Evolutionary conservation across 495 filamentous ascomycete species (phyloP).

Genomic region (Talaromyces trachyspermus): DNA sequence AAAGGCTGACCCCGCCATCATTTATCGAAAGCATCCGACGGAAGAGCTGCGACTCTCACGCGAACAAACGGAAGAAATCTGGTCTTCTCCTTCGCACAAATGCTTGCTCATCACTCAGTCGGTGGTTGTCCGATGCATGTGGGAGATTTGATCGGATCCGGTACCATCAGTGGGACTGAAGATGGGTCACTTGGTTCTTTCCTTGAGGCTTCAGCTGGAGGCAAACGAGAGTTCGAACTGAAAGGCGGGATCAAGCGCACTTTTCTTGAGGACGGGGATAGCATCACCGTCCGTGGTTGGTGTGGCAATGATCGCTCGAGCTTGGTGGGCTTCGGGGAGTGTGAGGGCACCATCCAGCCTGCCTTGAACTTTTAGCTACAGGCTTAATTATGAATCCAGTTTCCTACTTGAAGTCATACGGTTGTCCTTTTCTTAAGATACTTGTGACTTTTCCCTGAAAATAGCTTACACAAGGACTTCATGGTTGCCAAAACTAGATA

Average conservation of each 20-base stretch:
- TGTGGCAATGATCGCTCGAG: slow-evolving; percentile 50
- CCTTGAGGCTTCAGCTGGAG: slow-evolving; percentile 66
- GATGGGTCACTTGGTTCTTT: slow-evolving; percentile 59
- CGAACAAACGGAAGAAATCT: slow-evolving; percentile 62
- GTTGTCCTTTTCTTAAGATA: too few species aligned
- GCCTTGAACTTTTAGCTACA: slow-evolving; percentile 13
- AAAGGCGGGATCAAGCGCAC: slow-evolving; percentile 60
- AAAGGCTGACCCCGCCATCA: background rate
- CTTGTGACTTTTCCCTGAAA: too few species aligned
- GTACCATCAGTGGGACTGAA: slow-evolving; percentile 79
- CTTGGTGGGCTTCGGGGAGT: slow-evolving; percentile 68
- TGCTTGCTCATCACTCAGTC: slow-evolving; percentile 86
- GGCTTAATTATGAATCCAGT: too few species aligned
- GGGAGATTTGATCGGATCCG: slow-evolving; percentile 81
- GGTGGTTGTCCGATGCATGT: slow-evolving; percentile 74
- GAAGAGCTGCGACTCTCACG: slow-evolving; percentile 55
- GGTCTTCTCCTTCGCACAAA: slow-evolving; percentile 87
- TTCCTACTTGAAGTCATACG: too few species aligned
- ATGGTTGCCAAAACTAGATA: too few species aligned
- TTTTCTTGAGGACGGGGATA: slow-evolving; percentile 84
- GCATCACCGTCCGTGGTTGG: slow-evolving; percentile 59
- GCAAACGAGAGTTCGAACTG: slow-evolving; percentile 58
- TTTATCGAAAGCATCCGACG: slow-evolving; percentile 15
- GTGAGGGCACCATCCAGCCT: slow-evolving; percentile 51
- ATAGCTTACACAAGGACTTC: too few species aligned